Conservation (phyloP, 2,329 filamentous ascomycete genomes). For the Orbilia javanica region DNA sequence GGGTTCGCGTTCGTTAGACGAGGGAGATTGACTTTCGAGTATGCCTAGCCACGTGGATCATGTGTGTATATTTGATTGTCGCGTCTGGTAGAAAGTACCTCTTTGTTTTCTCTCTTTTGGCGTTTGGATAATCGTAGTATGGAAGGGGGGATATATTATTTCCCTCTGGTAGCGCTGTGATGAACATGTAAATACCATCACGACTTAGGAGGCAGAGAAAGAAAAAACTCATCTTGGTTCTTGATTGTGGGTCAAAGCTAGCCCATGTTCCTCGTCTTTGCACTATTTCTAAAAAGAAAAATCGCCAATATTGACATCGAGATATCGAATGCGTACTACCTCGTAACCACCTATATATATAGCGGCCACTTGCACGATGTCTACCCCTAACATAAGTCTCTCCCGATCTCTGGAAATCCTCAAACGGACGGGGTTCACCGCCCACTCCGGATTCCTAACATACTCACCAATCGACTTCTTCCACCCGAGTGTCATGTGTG, state of each 20-base stretch:
- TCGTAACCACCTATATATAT: too few species aligned
- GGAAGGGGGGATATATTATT: neutral
- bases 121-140: neutral
- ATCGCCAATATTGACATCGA: too few species aligned
- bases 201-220: too few species aligned
- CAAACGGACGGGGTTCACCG: neutral
- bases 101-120: neutral
- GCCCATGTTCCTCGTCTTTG: neutral
- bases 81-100: constrained; percentile 1
- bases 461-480: constrained; percentile 19
- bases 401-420: neutral
- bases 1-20: neutral
- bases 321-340: too few species aligned
- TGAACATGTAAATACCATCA: neutral
- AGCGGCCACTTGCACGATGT: neutral
- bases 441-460: neutral
- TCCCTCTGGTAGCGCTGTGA: neutral
- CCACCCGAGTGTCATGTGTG: neutral
- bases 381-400: neutral
- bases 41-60: neutral
- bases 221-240: too few species aligned
- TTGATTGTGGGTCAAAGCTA: too few species aligned
- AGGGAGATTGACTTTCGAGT: neutral
- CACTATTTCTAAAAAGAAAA: neutral
- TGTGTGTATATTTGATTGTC: neutral